Percentiles rank a stretch among this genome's conserved stretches.
Conservation (phyloP, 2,329 filamentous ascomycete genomes). For the Thelonectria blattea region DNA sequence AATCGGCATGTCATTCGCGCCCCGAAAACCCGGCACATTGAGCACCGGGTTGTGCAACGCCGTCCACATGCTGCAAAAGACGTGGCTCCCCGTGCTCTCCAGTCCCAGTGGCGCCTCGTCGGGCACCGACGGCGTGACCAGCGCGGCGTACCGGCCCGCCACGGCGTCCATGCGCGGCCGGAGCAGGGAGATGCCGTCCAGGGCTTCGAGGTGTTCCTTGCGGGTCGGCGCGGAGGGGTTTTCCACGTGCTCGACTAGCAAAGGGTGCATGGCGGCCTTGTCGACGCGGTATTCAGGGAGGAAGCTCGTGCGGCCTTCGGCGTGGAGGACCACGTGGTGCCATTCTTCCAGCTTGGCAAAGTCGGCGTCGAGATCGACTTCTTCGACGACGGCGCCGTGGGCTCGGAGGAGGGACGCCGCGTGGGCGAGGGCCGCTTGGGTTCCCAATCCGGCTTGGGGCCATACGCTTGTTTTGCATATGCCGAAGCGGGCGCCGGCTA, state of each 20-base stretch:
- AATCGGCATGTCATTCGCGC: constrained; percentile 60
- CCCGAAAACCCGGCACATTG: constrained; percentile 69
- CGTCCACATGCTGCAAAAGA: constrained; percentile 60
- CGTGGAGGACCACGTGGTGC: constrained; percentile 58
- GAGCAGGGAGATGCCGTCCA: constrained; percentile 60
- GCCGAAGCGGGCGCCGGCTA: constrained; percentile 61
- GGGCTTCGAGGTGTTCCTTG: constrained; percentile 56
- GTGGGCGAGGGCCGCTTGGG: constrained; percentile 49
- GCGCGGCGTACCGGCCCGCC: constrained; percentile 57
- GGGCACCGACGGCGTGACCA: constrained; percentile 64
- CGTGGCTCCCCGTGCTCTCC: constrained; percentile 61
- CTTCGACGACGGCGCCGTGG: constrained; percentile 62
- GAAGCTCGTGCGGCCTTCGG: constrained; percentile 61
- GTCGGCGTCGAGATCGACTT: constrained; percentile 58
- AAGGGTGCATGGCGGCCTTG: constrained; percentile 54
- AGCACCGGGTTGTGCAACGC: constrained; percentile 65
- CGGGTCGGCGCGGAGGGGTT: constrained; percentile 52
- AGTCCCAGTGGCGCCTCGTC: constrained; percentile 65
- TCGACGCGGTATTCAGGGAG: constrained; percentile 58
- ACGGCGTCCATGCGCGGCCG: constrained; percentile 63
- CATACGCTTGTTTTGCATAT: constrained; percentile 63
- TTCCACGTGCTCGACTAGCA: constrained; percentile 59
- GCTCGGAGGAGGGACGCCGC: constrained; percentile 48
- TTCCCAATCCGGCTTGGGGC: constrained; percentile 53
- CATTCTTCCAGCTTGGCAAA: constrained; percentile 59